Conservation (phyloP, 495 filamentous ascomycete genomes). For the Sabuloglossum arenarium region DNA sequence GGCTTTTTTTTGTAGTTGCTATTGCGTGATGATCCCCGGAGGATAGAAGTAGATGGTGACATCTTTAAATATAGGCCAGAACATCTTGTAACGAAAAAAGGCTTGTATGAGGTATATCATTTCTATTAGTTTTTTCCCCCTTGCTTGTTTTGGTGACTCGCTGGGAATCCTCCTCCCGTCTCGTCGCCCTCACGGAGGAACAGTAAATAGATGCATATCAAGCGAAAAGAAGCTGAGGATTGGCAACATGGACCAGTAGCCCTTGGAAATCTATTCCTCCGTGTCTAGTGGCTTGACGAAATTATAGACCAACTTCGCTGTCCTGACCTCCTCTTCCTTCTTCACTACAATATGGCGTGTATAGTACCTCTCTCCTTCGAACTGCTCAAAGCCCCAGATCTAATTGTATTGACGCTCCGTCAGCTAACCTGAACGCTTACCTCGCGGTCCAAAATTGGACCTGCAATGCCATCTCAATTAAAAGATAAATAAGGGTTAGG, state of each 20-base stretch:
- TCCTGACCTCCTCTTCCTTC: conserved; percentile 39
- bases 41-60: too few species aligned
- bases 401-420: too few species aligned
- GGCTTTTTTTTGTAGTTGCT: too few species aligned
- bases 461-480: not conserved
- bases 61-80: too few species aligned
- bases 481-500: not conserved
- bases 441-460: not conserved
- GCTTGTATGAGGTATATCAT: not conserved
- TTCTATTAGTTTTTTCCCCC: too few species aligned
- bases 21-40: too few species aligned
- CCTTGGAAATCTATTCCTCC: not conserved
- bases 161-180: not conserved
- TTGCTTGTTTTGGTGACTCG: not conserved
- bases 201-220: not conserved
- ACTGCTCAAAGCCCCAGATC: conserved; percentile 42
- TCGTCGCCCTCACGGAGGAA: not conserved
- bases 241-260: too few species aligned
- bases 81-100: not conserved
- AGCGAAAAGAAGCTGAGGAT: not conserved
- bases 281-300: conserved; percentile 15
- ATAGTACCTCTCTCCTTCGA: conserved; percentile 42
- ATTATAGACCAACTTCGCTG: conserved; percentile 56
- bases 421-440: too few species aligned
- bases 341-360: conserved; percentile 40